Percentiles rank a stretch among this genome's conserved stretches.
Evolutionary conservation across 495 filamentous ascomycete genomes (phyloP).

Genomic region (Saxophila tyrrhenica): DNA sequence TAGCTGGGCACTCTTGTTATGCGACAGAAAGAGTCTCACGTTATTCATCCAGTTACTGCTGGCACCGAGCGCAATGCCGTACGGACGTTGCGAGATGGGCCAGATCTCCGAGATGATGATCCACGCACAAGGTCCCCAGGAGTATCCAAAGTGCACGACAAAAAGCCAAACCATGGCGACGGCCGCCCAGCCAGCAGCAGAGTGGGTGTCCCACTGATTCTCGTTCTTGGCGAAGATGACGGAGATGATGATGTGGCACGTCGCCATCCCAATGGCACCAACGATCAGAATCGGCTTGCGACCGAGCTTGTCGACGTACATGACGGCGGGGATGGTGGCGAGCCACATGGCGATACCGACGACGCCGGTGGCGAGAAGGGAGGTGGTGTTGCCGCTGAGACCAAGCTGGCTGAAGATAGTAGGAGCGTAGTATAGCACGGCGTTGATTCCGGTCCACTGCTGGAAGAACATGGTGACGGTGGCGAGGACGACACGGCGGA

Average conservation of each 20-base stretch:
- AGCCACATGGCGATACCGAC: slow-evolving; percentile 62
- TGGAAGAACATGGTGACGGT: slow-evolving; percentile 66
- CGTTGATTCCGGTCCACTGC: slow-evolving; percentile 42
- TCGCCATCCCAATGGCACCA: slow-evolving; percentile 31
- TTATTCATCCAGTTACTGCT: slow-evolving; percentile 33
- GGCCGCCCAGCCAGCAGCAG: slow-evolving; percentile 62
- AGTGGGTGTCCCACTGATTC: slow-evolving; percentile 44
- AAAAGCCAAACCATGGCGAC: slow-evolving; percentile 77
- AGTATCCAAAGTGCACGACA: slow-evolving; percentile 70
- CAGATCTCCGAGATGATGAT: slow-evolving; percentile 59
- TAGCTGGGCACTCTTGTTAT: background rate
- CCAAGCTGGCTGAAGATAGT: slow-evolving; percentile 63
- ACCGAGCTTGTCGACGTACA: slow-evolving; percentile 43
- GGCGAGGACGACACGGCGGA: slow-evolving; percentile 59
- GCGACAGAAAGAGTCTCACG: background rate
- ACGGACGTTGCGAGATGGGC: slow-evolving; percentile 61
- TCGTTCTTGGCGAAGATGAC: slow-evolving; percentile 57
- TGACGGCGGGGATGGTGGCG: slow-evolving; percentile 42
- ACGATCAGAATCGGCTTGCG: slow-evolving; percentile 30
- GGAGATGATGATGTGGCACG: slow-evolving; percentile 57
- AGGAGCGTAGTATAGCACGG: slow-evolving; percentile 53
- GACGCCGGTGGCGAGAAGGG: slow-evolving; percentile 67
- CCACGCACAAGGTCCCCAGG: slow-evolving; percentile 60
- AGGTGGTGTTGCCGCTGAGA: slow-evolving; percentile 47
- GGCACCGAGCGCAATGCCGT: slow-evolving; percentile 62